Base-by-base conservation (phyloP, 2,329 filamentous ascomycete species). In the Pseudogymnoascus sp. region DNA sequence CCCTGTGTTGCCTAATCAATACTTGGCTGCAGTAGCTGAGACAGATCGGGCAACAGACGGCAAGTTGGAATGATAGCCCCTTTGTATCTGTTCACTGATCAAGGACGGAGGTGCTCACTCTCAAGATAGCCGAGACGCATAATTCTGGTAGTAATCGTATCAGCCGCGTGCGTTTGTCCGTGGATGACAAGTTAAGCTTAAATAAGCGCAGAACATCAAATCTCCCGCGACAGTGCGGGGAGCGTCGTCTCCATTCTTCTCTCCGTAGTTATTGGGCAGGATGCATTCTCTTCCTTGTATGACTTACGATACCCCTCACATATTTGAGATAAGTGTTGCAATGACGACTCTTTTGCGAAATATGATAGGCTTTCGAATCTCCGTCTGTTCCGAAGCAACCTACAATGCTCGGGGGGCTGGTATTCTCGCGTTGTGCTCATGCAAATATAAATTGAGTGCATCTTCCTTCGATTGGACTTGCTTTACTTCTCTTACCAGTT, bases 191-290 rank as follows among this genome's bases (percentile, higher is more conserved):
- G 46, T 56, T 56, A 56, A 56, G 46, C 46, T 56, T 56, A 56
- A 56, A 56, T 56, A 56, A 56, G 46, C 46, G 46, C 46, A 56
- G 46, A 56, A 56, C 46, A 56, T 56, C 46, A 56, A 56, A 56
- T 56, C 46, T 56, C 46, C 46, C 28, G 2, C 46, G 6, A 12
- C 46, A 18, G 25, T 56, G 25, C 46, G 46, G 25, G 25, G 46
- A 34, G n/a, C 5, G 25, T 56, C 2, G 7, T 56, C 46, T 5
- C 46, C 46, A 34, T 56, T 56, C 46, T 31, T 56, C 28, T 34
- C 25, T 18, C 12, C 10, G 46, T 56, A 56, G n/a, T 34, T 56
- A 56, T 56, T 56, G 46, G 46, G 25, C n/a, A 34, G 46, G 46
- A 34, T 18, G 46, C n/a, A 34, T 56, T 56, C 46, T 18, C 10